A percentile compares a stretch with the other conserved stretches of the same genome.
These are phyloP conservation scores for Trichoderma semiorbis DNA, from an alignment of 2,329 filamentous ascomycete species.

Conservation along the genomic window DNA sequence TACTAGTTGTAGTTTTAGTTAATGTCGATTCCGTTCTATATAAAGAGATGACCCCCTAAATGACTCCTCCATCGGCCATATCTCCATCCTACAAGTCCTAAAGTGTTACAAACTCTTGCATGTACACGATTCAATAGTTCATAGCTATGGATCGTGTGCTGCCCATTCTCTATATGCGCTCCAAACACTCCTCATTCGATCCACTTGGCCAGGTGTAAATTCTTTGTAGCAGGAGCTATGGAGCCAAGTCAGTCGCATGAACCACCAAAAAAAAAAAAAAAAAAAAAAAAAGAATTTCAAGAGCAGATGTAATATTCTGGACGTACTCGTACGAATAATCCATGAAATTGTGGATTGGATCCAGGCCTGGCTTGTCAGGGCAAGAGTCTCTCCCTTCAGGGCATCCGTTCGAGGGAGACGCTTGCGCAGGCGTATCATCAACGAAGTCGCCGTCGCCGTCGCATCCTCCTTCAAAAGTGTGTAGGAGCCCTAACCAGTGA, in stretches of 20 bases:
- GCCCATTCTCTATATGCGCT: background rate
- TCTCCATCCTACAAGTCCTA: background rate
- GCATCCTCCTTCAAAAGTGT: constrained; percentile 40
- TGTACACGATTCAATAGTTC: background rate
- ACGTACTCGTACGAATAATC: constrained; percentile 25
- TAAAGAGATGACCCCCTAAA: background rate
- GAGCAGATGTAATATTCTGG: background rate
- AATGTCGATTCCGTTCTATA: background rate
- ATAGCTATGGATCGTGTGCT: background rate
- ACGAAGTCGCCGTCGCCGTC: constrained; percentile 34
- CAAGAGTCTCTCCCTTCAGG: constrained; percentile 30
- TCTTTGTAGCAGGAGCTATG: constrained; percentile 17
- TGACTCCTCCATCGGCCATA: background rate
- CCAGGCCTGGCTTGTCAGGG: constrained; percentile 24
- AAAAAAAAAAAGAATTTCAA: background rate
- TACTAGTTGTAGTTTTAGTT: background rate
- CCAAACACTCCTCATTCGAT: constrained; percentile 19
- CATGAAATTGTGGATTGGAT: constrained; percentile 32
- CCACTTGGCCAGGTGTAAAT: constrained; percentile 21
- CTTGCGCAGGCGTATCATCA: constrained; percentile 37
- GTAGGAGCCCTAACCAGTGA: constrained; percentile 44
- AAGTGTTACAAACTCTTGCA: background rate
- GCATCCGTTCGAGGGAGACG: constrained; percentile 29
- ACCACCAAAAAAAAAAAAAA: background rate
- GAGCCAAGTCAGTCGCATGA: background rate